phyloP scores from a whole-genome alignment of 495 filamentous ascomycete species.

The Sphaerosporella brunnea region DNA sequence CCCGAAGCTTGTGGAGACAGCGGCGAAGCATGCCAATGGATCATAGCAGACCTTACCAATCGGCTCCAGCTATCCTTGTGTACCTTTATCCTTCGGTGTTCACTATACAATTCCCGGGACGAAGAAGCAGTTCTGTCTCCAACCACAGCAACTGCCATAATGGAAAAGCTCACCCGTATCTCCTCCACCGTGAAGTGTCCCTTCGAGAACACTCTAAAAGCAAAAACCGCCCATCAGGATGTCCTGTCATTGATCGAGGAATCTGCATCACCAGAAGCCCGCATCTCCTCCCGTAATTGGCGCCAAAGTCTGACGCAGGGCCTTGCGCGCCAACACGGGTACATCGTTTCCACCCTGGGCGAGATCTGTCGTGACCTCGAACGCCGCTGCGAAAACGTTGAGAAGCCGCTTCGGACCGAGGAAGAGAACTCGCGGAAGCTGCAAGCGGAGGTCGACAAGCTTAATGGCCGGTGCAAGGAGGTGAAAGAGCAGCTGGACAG shows the following conservation, averaged over 20 bases:
- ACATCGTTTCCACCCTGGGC: conserved; percentile 14
- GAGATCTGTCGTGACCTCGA: conserved; percentile 24
- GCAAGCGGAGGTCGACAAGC: conserved; percentile 10
- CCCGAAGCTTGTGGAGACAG: conserved; percentile 14
- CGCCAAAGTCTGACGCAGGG: conserved; percentile 10
- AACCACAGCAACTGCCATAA: conserved; percentile 9
- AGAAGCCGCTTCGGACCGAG: conserved; percentile 17
- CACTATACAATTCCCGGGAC: conserved; percentile 11
- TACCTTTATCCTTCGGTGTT: conserved; percentile 13
- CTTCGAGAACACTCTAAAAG: not conserved
- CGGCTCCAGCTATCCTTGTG: conserved; percentile 12
- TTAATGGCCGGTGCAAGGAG: conserved; percentile 9
- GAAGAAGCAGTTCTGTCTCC: conserved; percentile 13
- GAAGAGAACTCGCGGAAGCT: conserved; percentile 13
- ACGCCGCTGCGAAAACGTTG: conserved; percentile 18
- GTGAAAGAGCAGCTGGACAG: conserved; percentile 10
- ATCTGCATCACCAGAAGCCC: conserved; percentile 20
- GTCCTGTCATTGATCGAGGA: conserved; percentile 18
- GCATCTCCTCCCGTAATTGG: conserved; percentile 18
- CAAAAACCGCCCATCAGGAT: not conserved
- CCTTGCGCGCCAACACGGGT: conserved; percentile 17
- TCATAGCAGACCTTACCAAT: conserved; percentile 9
- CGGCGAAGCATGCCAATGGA: conserved; percentile 15
- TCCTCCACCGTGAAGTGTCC: conserved; percentile 5
- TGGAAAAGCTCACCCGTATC: conserved; percentile 14